A percentile compares a stretch with the other conserved stretches of the same genome.
phyloP scores from a whole-genome alignment of 2,329 filamentous ascomycete species.

The Fusarium chuoi region DNA sequence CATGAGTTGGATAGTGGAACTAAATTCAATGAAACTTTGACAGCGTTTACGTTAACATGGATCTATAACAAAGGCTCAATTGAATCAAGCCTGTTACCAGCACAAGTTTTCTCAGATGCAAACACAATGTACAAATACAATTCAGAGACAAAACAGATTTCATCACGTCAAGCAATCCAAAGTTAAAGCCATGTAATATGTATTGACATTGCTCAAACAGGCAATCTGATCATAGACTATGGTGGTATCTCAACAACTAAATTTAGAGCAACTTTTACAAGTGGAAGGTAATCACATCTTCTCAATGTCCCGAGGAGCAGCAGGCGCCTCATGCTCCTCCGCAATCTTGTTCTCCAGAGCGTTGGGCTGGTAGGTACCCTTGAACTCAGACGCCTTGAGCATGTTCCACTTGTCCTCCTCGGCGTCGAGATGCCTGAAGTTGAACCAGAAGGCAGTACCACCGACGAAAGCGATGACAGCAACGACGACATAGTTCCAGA shows the following conservation, averaged over 20 bases:
- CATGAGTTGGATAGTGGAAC: not conserved
- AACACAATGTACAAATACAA: not conserved
- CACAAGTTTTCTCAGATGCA: too few species aligned
- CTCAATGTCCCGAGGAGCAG: slow-evolving; percentile 35
- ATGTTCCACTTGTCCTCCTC: slow-evolving; percentile 77
- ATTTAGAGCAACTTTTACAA: slow-evolving; percentile 19
- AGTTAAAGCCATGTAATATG: not conserved
- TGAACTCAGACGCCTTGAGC: slow-evolving; percentile 58
- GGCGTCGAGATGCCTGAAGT: slow-evolving; percentile 71
- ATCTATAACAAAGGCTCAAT: not conserved
- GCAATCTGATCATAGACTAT: slow-evolving; percentile 7
- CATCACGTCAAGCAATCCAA: not conserved
- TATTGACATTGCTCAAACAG: slow-evolving; percentile 3
- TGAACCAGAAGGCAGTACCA: slow-evolving; percentile 74
- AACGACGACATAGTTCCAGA: slow-evolving; percentile 77
- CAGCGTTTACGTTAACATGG: too few species aligned
- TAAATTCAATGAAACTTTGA: not conserved
- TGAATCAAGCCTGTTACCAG: accelerated
- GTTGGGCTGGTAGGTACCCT: slow-evolving; percentile 54
- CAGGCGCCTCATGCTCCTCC: slow-evolving; percentile 26
- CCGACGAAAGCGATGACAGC: slow-evolving; percentile 71
- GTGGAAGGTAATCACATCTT: slow-evolving; percentile 15
- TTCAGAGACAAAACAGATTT: not conserved
- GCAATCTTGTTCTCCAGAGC: slow-evolving; percentile 45
- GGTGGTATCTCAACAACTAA: slow-evolving; percentile 33